Percentiles rank a stretch among this genome's conserved stretches.
Evolutionary conservation across 495 filamentous ascomycete genomes (phyloP).

Genomic region (Penicillium salamii): DNA sequence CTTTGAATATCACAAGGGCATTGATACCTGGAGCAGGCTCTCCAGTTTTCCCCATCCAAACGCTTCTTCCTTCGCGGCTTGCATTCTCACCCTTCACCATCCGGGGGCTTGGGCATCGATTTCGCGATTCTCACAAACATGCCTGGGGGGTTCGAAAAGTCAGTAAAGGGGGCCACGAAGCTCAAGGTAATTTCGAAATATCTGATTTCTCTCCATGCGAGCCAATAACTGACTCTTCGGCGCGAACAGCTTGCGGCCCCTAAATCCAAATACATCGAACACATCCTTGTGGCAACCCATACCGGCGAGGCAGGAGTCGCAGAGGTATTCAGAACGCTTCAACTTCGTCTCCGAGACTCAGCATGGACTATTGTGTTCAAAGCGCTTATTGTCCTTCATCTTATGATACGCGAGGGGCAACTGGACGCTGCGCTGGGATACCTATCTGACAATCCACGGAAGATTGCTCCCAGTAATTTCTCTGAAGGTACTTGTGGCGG

Average conservation of each 20-base stretch:
- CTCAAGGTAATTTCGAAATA: slow-evolving; percentile 65
- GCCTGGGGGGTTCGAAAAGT: slow-evolving; percentile 81
- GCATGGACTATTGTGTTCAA: slow-evolving; percentile 99
- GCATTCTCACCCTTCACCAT: neutral
- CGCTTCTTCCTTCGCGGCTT: neutral
- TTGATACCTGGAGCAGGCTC: slow-evolving; percentile 21
- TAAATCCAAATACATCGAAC: slow-evolving; percentile 99
- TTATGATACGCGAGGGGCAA: slow-evolving; percentile 97
- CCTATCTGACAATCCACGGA: slow-evolving; percentile 76
- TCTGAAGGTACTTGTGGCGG: slow-evolving; percentile 71
- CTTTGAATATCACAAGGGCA: slow-evolving; percentile 21
- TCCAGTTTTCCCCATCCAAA: slow-evolving; percentile 10
- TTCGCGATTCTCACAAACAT: slow-evolving; percentile 49
- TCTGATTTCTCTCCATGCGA: neutral
- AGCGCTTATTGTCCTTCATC: slow-evolving; percentile 86
- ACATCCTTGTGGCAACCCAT: slow-evolving; percentile 93
- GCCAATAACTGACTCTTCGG: slow-evolving; percentile 3
- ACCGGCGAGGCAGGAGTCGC: slow-evolving; percentile 92
- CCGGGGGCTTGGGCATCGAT: slow-evolving; percentile 4
- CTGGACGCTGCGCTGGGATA: slow-evolving; percentile 83
- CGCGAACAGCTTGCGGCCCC: slow-evolving; percentile 77
- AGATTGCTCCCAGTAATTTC: slow-evolving; percentile 84
- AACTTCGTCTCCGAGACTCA: slow-evolving; percentile 84
- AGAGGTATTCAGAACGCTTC: slow-evolving; percentile 90
- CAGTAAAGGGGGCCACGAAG: slow-evolving; percentile 90